Conservation (phyloP, 1,284 basidiomycete species). For the Neolentinus lepideus region DNA sequence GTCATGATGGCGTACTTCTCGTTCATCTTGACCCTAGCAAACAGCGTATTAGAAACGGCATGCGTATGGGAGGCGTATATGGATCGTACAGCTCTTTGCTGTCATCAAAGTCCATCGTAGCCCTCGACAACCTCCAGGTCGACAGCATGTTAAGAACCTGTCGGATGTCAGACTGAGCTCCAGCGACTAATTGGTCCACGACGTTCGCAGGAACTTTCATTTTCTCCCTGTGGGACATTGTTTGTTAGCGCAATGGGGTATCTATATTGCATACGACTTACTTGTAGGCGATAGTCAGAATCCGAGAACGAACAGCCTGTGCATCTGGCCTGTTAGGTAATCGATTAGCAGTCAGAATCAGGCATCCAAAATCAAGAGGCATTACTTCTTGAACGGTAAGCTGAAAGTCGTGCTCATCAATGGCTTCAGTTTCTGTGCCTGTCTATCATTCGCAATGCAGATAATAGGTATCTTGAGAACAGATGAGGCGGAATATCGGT, state of each 20-base stretch:
- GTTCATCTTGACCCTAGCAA: slow-evolving; percentile 72
- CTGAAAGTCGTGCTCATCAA: slow-evolving; percentile 69
- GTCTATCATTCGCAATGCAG: slow-evolving; percentile 92
- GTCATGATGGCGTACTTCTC: slow-evolving; percentile 90
- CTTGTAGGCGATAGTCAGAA: slow-evolving; percentile 89
- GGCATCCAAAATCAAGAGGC: background rate
- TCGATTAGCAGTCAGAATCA: background rate
- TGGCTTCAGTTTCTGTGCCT: slow-evolving; percentile 88
- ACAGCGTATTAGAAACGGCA: background rate
- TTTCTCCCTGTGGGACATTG: slow-evolving; percentile 63
- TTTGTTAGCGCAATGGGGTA: slow-evolving; percentile 1
- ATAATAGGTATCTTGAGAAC: slow-evolving; percentile 85
- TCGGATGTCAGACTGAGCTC: slow-evolving; percentile 92
- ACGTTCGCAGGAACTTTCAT: slow-evolving; percentile 89
- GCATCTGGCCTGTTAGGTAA: slow-evolving; percentile 59
- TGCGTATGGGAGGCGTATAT: background rate
- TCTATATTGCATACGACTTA: slow-evolving; percentile 26
- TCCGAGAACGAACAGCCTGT: slow-evolving; percentile 69
- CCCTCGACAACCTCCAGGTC: slow-evolving; percentile 82
- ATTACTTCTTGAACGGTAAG: slow-evolving; percentile 73
- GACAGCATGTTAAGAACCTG: slow-evolving; percentile 98
- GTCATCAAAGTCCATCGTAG: slow-evolving; percentile 85
- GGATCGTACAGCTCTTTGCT: slow-evolving; percentile 75
- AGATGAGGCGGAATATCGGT: slow-evolving; percentile 1
- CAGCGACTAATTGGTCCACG: slow-evolving; percentile 84